Evolutionary conservation across 106 monocot genomes (phyloP).

Genomic region (Phalaenopsis aphrodite): DNA sequence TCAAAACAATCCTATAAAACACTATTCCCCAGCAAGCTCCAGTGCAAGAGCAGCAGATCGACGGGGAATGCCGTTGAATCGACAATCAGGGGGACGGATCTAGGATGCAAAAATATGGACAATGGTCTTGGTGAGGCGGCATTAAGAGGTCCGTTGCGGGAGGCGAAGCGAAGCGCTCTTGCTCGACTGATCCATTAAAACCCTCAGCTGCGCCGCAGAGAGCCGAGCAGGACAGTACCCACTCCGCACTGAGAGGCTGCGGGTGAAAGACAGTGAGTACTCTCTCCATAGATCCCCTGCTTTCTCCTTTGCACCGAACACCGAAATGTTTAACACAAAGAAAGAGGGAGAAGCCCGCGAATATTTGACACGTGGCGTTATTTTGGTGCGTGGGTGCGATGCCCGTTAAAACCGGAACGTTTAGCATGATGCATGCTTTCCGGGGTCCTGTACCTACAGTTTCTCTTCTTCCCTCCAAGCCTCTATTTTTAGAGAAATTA

Average conservation of each 20-base stretch:
- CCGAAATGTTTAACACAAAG: not conserved
- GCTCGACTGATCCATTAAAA: conserved; percentile 32
- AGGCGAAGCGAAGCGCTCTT: not conserved
- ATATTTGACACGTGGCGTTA: not conserved
- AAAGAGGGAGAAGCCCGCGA: no score
- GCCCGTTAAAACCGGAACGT: no score
- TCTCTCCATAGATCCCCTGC: not conserved
- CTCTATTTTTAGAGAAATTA: no score
- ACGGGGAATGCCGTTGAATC: conserved; percentile 2
- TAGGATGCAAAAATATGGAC: not conserved
- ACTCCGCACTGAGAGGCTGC: conserved; percentile 1
- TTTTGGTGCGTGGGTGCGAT: not conserved
- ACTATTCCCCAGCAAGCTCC: not conserved
- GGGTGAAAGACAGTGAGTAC: conserved; percentile 1
- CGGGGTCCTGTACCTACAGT: no score
- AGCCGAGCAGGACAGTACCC: not conserved
- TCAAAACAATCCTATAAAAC: not conserved
- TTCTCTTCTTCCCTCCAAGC: no score
- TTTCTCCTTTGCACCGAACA: not conserved
- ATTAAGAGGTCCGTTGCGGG: not conserved
- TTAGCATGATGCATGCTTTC: no score
- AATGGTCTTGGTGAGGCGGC: not conserved
- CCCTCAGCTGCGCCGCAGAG: conserved; percentile 25
- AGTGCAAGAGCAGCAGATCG: not conserved
- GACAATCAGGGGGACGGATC: not conserved